Evolutionary conservation across 1,284 basidiomycete genomes (phyloP), one percentile per base, ranked within the genome.

Genomic region (Cerioporus squamosus): DNA sequence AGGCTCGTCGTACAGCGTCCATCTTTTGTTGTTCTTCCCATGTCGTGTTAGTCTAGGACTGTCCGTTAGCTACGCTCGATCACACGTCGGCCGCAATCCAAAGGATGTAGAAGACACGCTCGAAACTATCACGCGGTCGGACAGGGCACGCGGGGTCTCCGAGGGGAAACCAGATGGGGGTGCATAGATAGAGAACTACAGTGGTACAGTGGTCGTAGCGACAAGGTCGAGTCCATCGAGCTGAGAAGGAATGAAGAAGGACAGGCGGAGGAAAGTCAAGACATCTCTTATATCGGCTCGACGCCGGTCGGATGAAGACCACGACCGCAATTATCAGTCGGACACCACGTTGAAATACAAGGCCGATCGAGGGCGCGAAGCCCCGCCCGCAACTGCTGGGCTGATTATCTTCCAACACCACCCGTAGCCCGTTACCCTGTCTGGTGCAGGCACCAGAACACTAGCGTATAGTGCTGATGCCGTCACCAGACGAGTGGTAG

Each of bases 11-110:
- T 3, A 99, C 80, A 4, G 87, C 85, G 68, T 98, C 97, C 88
- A 95, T 95, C 74, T 96, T 95, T 72, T 97, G 94, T 68, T 97
- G 94, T 64, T 93, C 89, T 72, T 98, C 95, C 96, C 96, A 98
- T 22, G 93, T 91, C 44, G 88, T 61, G n/a, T 52, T 65, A 2
- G 64, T 65, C 67, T 68, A 38, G 26, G 10, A 26, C 8, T 17
- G 38, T 42, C 18, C 44, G 57, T 52, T 9, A 55, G 42, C n/a
- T 20, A 22, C 24, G 20, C 36, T 49, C 33, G n/a, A 26, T 26
- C 8, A 8, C 3, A 26, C 26, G 26, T 17, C 18, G 17, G 29
- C 38, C 2, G 42, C 26, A 24, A 39, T 5, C 14, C 7, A 47
- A 3, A n/a, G 20, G 17, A 38, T 15, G 14, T 5, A 26, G 3